A percentile compares a stretch with the other conserved stretches of the same genome.
Evolutionary conservation across 176 grass and related monocot genomes (phyloP).

Genomic region (Canna indica): DNA sequence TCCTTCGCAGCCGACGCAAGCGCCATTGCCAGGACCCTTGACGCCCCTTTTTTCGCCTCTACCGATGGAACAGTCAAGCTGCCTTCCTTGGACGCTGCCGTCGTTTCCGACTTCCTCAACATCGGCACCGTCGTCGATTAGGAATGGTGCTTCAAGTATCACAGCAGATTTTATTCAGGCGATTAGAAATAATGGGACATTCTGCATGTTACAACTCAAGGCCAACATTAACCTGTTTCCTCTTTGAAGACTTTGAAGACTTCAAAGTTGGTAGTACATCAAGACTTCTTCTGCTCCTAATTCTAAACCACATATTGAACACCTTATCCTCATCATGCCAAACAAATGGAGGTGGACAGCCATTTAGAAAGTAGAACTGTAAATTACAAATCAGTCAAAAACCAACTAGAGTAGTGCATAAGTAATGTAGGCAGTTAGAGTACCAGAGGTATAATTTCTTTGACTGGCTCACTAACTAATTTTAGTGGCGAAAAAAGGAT

Average conservation of each 20-base stretch:
- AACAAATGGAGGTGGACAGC: conserved; percentile 61
- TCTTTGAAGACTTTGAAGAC: no score
- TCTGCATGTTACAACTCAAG: no score
- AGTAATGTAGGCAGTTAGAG: neutral
- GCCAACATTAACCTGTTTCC: no score
- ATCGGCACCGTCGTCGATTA: neutral
- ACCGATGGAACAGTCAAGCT: neutral
- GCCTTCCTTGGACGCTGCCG: neutral
- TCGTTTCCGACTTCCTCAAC: neutral
- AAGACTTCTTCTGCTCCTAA: no score
- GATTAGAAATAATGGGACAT: no score
- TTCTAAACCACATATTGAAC: no score
- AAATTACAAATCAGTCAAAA: conserved; percentile 4
- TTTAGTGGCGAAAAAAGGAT: conserved; percentile 86
- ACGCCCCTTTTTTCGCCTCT: neutral
- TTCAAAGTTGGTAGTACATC: no score
- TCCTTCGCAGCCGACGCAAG: neutral
- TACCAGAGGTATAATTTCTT: conserved; percentile 95
- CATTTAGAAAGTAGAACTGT: conserved; percentile 97
- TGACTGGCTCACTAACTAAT: conserved; percentile 85
- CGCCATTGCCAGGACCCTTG: neutral
- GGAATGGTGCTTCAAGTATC: no score
- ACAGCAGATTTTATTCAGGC: no score
- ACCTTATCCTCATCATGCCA: no score
- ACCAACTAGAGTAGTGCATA: neutral